These are phyloP conservation scores for Podospora pseudoanserina DNA, from an alignment of 495 filamentous ascomycete genomes.

Conservation along the genomic window DNA sequence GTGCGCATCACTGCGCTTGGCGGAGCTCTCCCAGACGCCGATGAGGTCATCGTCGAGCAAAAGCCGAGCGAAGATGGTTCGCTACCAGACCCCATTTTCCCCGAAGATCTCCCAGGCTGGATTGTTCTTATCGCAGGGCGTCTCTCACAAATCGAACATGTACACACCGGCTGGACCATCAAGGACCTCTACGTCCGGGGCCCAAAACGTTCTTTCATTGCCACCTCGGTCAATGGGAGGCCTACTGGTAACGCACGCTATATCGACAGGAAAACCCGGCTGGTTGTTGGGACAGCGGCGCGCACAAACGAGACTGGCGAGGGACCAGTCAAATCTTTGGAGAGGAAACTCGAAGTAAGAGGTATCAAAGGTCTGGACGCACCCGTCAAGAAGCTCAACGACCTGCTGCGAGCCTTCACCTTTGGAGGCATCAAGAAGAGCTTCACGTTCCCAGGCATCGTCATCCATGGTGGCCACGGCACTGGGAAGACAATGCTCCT, in stretches of 20 bases:
- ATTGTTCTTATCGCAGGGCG: conserved; percentile 26
- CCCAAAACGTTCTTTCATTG: conserved; percentile 44
- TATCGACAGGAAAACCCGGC: conserved; percentile 33
- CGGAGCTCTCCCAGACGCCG: conserved; percentile 36
- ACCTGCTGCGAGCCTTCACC: conserved; percentile 58
- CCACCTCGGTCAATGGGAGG: conserved; percentile 46
- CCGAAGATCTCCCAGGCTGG: conserved; percentile 28
- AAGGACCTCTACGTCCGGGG: conserved; percentile 44
- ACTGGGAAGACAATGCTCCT: conserved; percentile 78
- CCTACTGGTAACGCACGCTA: conserved; percentile 38
- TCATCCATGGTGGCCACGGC: conserved; percentile 79
- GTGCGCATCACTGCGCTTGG: conserved; percentile 47
- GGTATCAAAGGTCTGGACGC: conserved; percentile 61
- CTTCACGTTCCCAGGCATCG: conserved; percentile 51
- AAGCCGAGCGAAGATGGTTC: conserved; percentile 12
- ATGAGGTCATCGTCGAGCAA: conserved; percentile 39
- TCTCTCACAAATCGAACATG: conserved; percentile 43
- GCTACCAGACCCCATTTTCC: conserved; percentile 14
- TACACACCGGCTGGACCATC: conserved; percentile 49
- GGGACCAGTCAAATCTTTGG: conserved; percentile 13
- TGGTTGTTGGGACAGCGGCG: conserved; percentile 31
- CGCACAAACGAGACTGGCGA: conserved; percentile 12
- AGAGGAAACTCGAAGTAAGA: conserved; percentile 36
- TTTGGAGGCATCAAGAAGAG: conserved; percentile 28
- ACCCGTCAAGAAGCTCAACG: conserved; percentile 63